Conservation (phyloP, 345 rosid genomes). For the Durio zibethinus region DNA sequence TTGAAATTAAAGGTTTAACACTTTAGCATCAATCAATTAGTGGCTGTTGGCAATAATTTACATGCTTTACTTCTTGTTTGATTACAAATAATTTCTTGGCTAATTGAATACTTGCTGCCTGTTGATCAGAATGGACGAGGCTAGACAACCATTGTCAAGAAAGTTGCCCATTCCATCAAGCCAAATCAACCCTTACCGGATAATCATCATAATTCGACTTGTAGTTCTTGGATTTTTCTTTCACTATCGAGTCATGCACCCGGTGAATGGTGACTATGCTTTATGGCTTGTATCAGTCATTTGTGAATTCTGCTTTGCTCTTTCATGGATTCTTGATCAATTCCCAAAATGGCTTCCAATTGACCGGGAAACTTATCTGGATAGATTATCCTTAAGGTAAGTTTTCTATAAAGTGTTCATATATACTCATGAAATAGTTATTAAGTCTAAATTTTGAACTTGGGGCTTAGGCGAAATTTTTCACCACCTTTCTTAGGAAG, state of each 20-base stretch:
- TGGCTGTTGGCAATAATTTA: too few species aligned
- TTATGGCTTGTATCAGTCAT: conserved; percentile 60
- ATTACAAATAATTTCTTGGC: not conserved
- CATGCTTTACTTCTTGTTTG: not conserved
- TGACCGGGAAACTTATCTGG: conserved; percentile 55
- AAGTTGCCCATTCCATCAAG: conserved; percentile 44
- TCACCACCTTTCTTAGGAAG: too few species aligned
- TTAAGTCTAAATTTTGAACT: not conserved
- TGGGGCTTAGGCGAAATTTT: too few species aligned
- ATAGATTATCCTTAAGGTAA: conserved; percentile 52
- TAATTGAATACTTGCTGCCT: not conserved
- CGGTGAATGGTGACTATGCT: conserved; percentile 47
- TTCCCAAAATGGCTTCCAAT: conserved; percentile 61
- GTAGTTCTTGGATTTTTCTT: conserved; percentile 50
- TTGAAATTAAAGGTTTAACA: too few species aligned
- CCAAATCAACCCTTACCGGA: conserved; percentile 55
- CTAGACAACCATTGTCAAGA: conserved; percentile 53
- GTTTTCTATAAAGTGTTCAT: not conserved
- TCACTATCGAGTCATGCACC: conserved; percentile 49
- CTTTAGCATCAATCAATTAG: too few species aligned
- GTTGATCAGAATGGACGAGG: conserved; percentile 49
- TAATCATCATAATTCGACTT: conserved; percentile 50
- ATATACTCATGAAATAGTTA: not conserved
- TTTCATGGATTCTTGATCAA: conserved; percentile 63
- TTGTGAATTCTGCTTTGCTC: conserved; percentile 57